Percentiles rank a stretch among this genome's conserved stretches.
Conservation (phyloP, 371 early-diverging fungal species). For the Polyrhizophydium stewartii region DNA sequence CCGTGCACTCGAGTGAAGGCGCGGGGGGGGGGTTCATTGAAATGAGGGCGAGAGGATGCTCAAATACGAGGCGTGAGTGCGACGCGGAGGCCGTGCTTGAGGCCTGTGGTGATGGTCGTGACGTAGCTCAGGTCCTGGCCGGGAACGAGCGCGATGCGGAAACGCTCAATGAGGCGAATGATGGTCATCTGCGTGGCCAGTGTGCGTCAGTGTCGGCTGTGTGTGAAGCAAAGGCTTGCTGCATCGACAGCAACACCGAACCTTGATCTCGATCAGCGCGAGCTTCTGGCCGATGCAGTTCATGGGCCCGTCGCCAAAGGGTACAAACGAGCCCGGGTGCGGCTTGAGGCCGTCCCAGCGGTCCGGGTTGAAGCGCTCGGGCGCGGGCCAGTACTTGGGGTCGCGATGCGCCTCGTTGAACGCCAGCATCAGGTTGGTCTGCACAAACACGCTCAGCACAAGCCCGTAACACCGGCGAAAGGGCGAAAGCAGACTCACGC, state of each 20-base stretch:
- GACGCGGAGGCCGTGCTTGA: conserved; percentile 20
- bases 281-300: conserved; percentile 37
- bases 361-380: conserved; percentile 30
- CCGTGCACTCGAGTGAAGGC: too few species aligned
- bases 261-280: conserved; percentile 32
- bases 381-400: conserved; percentile 22
- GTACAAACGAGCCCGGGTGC: conserved; percentile 17
- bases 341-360: conserved; percentile 22
- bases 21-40: too few species aligned
- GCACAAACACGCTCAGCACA: too few species aligned
- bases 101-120: conserved; percentile 14
- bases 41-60: too few species aligned
- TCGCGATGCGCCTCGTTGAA: conserved; percentile 38
- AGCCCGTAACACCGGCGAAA: too few species aligned
- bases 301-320: conserved; percentile 36
- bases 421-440: conserved; percentile 48
- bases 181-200: neutral
- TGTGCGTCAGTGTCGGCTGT: too few species aligned
- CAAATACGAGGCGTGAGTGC: neutral
- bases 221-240: too few species aligned
- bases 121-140: conserved; percentile 15
- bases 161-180: neutral
- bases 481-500: neutral
- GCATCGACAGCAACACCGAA: neutral
- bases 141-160: conserved; percentile 11